Evolutionary conservation across 108 stramenopile species (phyloP).

Genomic region (Nitzschia sp.): DNA sequence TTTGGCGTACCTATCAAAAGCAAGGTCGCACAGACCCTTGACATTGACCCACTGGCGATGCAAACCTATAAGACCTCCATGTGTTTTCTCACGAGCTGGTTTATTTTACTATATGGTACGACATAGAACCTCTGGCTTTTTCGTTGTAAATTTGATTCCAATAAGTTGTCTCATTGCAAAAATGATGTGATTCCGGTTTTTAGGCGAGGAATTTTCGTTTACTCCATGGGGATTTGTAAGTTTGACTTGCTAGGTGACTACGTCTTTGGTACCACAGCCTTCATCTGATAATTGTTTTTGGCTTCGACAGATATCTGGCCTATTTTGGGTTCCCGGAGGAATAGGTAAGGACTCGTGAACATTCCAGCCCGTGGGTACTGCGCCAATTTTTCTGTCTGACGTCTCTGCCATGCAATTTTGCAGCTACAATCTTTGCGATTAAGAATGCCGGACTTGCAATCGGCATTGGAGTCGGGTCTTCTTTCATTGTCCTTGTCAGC

Average conservation of each 20-base stretch:
- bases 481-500: slow-evolving; percentile 73
- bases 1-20: slow-evolving; percentile 89
- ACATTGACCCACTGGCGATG: slow-evolving; percentile 85
- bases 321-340: slow-evolving; percentile 79
- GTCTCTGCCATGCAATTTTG: not conserved
- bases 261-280: too few relatives aligned
- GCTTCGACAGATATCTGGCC: slow-evolving; percentile 56
- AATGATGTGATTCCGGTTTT: too few relatives aligned
- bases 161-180: not conserved
- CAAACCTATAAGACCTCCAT: slow-evolving; percentile 86
- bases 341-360: slow-evolving; percentile 15
- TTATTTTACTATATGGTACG: slow-evolving; percentile 31
- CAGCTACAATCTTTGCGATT: slow-evolving; percentile 79
- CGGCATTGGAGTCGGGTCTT: slow-evolving; percentile 73
- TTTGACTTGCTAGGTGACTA: slow-evolving; percentile 56
- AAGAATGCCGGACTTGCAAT: slow-evolving; percentile 79
- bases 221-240: slow-evolving; percentile 82
- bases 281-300: too few relatives aligned
- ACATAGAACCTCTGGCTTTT: too few relatives aligned
- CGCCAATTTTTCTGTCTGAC: not conserved
- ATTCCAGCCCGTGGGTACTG: not conserved
- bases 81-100: slow-evolving; percentile 75
- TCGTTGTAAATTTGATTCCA: not conserved
- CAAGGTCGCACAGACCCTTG: slow-evolving; percentile 47
- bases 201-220: slow-evolving; percentile 48